Evolutionary conservation across 352 stramenopile species (phyloP), one percentile per base, ranked within the genome.

Genomic region (Phytophthora rubi): DNA sequence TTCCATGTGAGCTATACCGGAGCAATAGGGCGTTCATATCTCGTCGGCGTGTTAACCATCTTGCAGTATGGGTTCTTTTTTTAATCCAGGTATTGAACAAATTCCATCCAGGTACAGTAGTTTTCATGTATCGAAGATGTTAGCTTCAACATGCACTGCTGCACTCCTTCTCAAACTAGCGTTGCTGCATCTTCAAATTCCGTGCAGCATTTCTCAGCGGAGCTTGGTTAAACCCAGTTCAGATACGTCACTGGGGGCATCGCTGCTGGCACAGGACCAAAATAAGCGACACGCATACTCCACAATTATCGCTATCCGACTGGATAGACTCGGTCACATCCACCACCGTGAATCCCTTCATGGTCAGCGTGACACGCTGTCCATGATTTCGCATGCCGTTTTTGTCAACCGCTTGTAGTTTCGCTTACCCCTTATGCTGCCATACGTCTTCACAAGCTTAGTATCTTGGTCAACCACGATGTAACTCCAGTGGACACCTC

Each of bases 301-400:
- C 61, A 33, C 61, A 68, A 16, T 10, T 68, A n/a, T 68, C 39
- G n/a, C 53, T 37, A 26, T 68, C 61, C 2, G 33, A 62, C 44
- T 68, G 61, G 10, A 39, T 47, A 2, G 52, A 52, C 32, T 47
- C 53, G 21, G 8, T 39, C 30, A 56, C 30, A 18, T 60, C 21
- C 8, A 60, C 4, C 10, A 4, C 18, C 2, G 2, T 30, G 53
- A 51, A 68, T 6, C 18, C 4, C n/a, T 16, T 18, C 16, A 16
- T 45, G 13, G 4, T 23, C 32, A 15, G 18, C 28, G 8, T 21
- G 18, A 21, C 18, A 21, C 18, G 18, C 18, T 7, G 3, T 30
- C 26, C 26, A 30, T 30, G 18, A 68, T 62, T 39, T 68, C 62
- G 8, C 1, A 3, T 3, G 44, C 39, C 5, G 62, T 33, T 13